phyloP scores from a whole-genome alignment of 805 yeast species.

The Pichia cabralensis region DNA sequence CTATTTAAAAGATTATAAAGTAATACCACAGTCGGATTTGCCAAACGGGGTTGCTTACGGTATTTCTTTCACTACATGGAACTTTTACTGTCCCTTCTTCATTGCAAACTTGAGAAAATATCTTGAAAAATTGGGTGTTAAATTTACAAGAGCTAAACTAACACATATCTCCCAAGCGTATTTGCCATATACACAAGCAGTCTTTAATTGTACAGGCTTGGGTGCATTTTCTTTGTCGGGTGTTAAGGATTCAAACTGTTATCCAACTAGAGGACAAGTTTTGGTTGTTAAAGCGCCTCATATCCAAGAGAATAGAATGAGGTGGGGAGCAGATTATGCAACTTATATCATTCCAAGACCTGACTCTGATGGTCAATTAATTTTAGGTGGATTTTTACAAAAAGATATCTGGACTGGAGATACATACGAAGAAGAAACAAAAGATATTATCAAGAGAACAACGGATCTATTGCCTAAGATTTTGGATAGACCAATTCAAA shows the following conservation, averaged over 20 bases:
- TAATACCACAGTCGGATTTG: constrained; percentile 29
- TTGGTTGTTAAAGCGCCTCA: constrained; percentile 63
- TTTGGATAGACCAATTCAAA: constrained; percentile 32
- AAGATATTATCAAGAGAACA: constrained; percentile 51
- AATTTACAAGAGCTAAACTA: constrained; percentile 35
- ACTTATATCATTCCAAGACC: constrained; percentile 70
- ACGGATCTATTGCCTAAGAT: constrained; percentile 41
- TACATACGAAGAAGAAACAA: constrained; percentile 44
- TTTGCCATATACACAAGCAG: constrained; percentile 28
- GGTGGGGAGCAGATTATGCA: constrained; percentile 49
- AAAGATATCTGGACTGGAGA: constrained; percentile 50
- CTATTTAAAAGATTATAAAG: constrained; percentile 39
- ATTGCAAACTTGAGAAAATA: constrained; percentile 35
- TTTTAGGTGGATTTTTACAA: constrained; percentile 68
- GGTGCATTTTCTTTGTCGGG: constrained; percentile 58
- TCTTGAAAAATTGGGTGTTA: constrained; percentile 39
- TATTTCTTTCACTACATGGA: constrained; percentile 48
- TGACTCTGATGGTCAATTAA: constrained; percentile 48
- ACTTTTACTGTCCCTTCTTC: constrained; percentile 62
- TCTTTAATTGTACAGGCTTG: constrained; percentile 70
- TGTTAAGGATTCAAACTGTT: constrained; percentile 47
- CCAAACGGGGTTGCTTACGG: constrained; percentile 49
- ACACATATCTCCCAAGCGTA: constrained; percentile 49
- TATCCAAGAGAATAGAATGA: constrained; percentile 42
- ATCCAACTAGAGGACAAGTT: constrained; percentile 74